phyloP scores from a whole-genome alignment of 305 asterid genomes.

The Rubia occidens region DNA sequence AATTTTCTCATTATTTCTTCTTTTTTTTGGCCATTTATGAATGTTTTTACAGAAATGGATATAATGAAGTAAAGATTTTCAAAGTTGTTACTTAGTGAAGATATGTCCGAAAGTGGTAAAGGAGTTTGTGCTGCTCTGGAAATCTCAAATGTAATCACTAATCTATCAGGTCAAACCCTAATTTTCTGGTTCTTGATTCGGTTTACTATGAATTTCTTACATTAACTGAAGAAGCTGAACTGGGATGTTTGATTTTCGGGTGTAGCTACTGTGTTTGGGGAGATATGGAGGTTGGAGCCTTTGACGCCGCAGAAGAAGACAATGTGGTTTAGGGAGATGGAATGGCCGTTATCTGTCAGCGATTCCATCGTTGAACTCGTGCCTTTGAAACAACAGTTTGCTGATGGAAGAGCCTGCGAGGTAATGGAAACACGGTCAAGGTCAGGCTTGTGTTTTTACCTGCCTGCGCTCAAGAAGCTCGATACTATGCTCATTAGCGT shows the following conservation, averaged over 20 bases:
- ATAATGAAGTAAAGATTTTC: slow-evolving; percentile 97
- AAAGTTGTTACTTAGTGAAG: slow-evolving; percentile 88
- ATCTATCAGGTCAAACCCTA: slow-evolving; percentile 62
- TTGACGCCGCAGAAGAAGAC: slow-evolving; percentile 68
- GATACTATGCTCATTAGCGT: slow-evolving; percentile 83
- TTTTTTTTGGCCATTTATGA: neutral
- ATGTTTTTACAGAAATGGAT: slow-evolving; percentile 45
- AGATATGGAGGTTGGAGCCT: slow-evolving; percentile 93
- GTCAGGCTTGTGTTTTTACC: slow-evolving; percentile 65
- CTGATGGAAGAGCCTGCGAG: slow-evolving; percentile 76
- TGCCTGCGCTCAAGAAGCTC: slow-evolving; percentile 90
- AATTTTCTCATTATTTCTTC: neutral
- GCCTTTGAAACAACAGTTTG: slow-evolving; percentile 72
- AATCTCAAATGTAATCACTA: slow-evolving; percentile 90
- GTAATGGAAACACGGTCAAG: slow-evolving; percentile 78
- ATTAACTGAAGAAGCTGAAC: neutral
- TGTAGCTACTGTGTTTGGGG: slow-evolving; percentile 89
- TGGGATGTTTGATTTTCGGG: neutral
- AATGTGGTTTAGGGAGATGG: slow-evolving; percentile 96
- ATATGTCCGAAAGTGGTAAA: slow-evolving; percentile 99
- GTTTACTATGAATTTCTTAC: neutral
- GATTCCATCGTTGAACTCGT: slow-evolving; percentile 92
- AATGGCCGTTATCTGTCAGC: slow-evolving; percentile 78
- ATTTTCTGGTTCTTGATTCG: neutral
- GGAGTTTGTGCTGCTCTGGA: slow-evolving; percentile 93